Percentiles rank a stretch among this genome's conserved stretches.
Evolutionary conservation across 2,329 filamentous ascomycete species (phyloP).

Genomic region (Stachybotrys chlorohalonatus): DNA sequence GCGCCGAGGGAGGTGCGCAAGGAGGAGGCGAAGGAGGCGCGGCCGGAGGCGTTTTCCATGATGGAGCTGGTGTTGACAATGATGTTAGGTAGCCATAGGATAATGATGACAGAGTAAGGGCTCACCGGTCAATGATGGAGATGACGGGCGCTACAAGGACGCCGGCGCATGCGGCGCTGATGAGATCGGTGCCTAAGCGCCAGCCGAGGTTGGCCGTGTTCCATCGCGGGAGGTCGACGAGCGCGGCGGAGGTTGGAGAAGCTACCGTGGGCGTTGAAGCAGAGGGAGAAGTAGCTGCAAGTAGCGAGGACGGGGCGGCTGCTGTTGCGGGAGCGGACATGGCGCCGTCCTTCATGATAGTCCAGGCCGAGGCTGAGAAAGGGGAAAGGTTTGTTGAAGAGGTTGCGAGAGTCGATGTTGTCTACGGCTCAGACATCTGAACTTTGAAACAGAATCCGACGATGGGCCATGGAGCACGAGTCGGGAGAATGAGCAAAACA

Average conservation of each 20-base stretch:
- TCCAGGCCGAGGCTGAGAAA: neutral
- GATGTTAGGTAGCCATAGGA: neutral
- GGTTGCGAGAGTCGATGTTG: neutral
- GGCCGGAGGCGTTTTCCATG: conserved; percentile 73
- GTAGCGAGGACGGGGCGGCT: neutral
- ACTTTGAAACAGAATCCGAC: too few relatives aligned
- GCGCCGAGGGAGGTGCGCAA: conserved; percentile 47
- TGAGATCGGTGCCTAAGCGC: conserved; percentile 58
- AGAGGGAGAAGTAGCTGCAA: neutral
- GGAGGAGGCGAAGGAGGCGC: conserved; percentile 48
- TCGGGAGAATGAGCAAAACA: neutral
- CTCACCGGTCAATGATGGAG: conserved; percentile 75
- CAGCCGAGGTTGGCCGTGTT: conserved; percentile 66
- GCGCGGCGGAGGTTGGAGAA: neutral
- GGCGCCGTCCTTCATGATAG: neutral
- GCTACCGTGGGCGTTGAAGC: neutral
- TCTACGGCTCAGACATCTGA: neutral
- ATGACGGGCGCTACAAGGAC: conserved; percentile 75
- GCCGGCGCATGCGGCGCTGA: conserved; percentile 63
- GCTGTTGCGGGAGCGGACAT: neutral
- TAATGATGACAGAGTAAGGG: conserved; percentile 2
- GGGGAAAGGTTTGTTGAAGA: neutral
- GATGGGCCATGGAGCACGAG: too few relatives aligned
- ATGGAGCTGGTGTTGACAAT: conserved; percentile 46
- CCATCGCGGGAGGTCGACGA: conserved; percentile 36